Conservation (phyloP, 2,329 filamentous ascomycete species). For the Fusarium protoensiforme region DNA sequence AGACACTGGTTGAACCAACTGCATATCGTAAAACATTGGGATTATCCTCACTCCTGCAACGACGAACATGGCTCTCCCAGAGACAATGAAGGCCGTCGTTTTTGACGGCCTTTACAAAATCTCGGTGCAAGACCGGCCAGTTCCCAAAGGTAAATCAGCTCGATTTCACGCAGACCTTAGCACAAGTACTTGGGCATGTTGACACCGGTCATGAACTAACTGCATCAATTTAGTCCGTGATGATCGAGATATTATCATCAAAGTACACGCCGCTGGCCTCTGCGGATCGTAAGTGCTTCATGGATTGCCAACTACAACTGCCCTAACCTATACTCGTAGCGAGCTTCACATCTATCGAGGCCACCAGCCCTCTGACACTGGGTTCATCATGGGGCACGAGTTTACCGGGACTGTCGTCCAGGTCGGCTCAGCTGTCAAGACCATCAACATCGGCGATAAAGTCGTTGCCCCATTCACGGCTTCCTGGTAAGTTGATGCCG, state of each 20-base stretch:
- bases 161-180: background rate
- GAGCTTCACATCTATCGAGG: slow-evolving; percentile 90
- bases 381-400: slow-evolving; percentile 82
- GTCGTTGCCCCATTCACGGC: slow-evolving; percentile 87
- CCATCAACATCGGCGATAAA: slow-evolving; percentile 78
- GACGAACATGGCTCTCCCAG: slow-evolving; percentile 47
- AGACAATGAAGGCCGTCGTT: slow-evolving; percentile 87
- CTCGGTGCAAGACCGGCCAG: slow-evolving; percentile 80
- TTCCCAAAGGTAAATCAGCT: slow-evolving; percentile 68
- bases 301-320: background rate
- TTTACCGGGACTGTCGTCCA: slow-evolving; percentile 82
- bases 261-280: slow-evolving; percentile 83
- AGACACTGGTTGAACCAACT: background rate
- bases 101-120: slow-evolving; percentile 84
- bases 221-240: slow-evolving; percentile 64
- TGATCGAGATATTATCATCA: slow-evolving; percentile 81
- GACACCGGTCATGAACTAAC: slow-evolving; percentile 8
- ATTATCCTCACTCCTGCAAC: background rate
- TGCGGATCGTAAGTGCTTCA: slow-evolving; percentile 81
- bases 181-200: background rate
- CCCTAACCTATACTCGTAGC: slow-evolving; percentile 54
- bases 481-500: slow-evolving; percentile 69
- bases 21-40: background rate
- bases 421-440: slow-evolving; percentile 74
- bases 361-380: slow-evolving; percentile 75